These are phyloP conservation scores for Noccaea bulbosa DNA, from an alignment of 345 rosid species.

Conservation along the genomic window DNA sequence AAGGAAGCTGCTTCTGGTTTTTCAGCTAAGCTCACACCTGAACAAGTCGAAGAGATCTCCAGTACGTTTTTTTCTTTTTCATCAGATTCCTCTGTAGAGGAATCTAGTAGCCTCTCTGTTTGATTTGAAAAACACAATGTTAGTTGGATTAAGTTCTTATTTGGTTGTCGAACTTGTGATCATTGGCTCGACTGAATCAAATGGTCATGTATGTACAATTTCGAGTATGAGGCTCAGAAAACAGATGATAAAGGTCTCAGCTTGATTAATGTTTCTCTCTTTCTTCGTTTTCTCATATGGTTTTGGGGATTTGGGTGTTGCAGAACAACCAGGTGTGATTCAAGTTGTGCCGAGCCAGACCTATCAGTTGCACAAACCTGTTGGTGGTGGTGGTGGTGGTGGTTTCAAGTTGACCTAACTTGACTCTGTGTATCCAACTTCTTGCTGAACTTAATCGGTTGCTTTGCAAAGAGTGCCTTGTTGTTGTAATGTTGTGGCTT, in stretches of 20 bases:
- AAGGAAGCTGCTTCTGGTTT: conserved; percentile 86
- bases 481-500: conserved; percentile 30
- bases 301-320: conserved; percentile 25
- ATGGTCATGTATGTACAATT: conserved; percentile 3
- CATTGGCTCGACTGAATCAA: neutral
- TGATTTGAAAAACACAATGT: neutral
- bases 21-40: conserved; percentile 84
- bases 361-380: conserved; percentile 59
- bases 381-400: conserved; percentile 8
- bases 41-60: conserved; percentile 68
- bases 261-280: neutral
- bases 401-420: conserved; percentile 35
- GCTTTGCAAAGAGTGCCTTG: conserved; percentile 18
- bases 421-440: conserved; percentile 30
- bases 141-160: neutral
- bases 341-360: conserved; percentile 74
- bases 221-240: neutral
- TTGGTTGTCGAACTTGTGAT: neutral
- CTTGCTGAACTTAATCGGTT: conserved; percentile 19
- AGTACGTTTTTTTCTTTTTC: conserved; percentile 47
- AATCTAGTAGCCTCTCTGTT: neutral
- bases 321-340: conserved; percentile 93
- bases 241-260: neutral
- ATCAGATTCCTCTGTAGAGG: neutral
- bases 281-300: neutral